Conservation (phyloP, 192 early-diverging fungal genomes). For the Backusella westeae region DNA sequence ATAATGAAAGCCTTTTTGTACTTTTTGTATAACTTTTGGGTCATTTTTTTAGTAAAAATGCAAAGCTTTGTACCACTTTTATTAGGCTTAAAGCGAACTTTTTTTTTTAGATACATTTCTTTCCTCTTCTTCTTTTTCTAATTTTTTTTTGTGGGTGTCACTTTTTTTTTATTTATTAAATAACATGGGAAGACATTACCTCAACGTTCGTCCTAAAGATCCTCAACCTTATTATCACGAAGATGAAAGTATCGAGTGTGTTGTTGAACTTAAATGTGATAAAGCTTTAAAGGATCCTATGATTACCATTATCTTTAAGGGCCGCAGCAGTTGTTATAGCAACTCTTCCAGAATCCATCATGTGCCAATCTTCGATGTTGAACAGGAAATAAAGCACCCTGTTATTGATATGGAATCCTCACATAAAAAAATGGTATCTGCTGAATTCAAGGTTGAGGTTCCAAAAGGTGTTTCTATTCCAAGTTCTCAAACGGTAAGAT, state of each 20-base stretch:
- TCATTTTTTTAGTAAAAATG: neutral
- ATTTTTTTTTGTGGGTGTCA: neutral
- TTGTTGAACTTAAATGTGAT: neutral
- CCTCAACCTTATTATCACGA: conserved; percentile 1
- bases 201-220: neutral
- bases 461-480: neutral
- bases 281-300: neutral
- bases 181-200: neutral
- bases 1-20: neutral
- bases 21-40: neutral
- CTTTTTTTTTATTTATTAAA: neutral
- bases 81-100: neutral
- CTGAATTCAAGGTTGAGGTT: neutral
- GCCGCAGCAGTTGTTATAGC: neutral
- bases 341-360: neutral
- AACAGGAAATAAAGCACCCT: neutral
- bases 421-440: neutral
- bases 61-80: neutral
- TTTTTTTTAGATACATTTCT: neutral
- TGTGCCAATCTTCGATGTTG: neutral
- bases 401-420: neutral
- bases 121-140: neutral
- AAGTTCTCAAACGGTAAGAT: neutral
- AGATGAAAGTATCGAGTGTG: conserved; percentile 4
- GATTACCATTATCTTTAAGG: neutral